Conservation (phyloP, 192 early-diverging fungal genomes). For the Rhizoclosmatium globosum region DNA sequence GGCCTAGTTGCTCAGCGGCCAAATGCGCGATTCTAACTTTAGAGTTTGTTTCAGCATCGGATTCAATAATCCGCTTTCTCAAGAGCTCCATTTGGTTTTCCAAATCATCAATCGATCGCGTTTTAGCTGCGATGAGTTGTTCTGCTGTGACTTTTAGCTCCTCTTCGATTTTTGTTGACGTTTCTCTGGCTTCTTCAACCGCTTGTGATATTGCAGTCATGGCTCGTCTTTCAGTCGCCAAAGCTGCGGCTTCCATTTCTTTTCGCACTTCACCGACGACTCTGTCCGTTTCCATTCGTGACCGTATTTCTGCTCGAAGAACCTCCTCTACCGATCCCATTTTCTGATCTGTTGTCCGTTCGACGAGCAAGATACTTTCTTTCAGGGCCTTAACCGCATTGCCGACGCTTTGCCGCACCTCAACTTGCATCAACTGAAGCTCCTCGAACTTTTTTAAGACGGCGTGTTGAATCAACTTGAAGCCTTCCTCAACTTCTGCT, state of each 20-base stretch:
- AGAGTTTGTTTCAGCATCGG: conserved; percentile 35
- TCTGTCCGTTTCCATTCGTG: conserved; percentile 44
- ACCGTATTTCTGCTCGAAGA: conserved; percentile 50
- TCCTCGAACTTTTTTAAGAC: conserved; percentile 41
- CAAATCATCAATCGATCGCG: conserved; percentile 46
- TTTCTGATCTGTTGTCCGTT: conserved; percentile 40
- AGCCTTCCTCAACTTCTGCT: conserved; percentile 41
- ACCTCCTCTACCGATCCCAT: conserved; percentile 47
- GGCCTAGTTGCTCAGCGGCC: conserved; percentile 28
- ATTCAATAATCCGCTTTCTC: conserved; percentile 43
- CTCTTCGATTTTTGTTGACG: conserved; percentile 17
- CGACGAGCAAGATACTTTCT: conserved; percentile 43
- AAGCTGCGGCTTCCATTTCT: background rate
- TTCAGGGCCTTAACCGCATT: conserved; percentile 44
- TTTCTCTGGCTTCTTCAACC: conserved; percentile 31
- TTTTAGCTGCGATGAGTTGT: conserved; percentile 43
- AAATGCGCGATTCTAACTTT: conserved; percentile 35
- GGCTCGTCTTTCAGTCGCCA: conserved; percentile 15
- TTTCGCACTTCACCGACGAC: conserved; percentile 6
- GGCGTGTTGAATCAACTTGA: conserved; percentile 37
- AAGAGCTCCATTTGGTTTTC: conserved; percentile 47
- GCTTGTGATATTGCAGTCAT: conserved; percentile 36
- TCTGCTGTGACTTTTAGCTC: conserved; percentile 43
- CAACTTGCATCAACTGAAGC: conserved; percentile 26
- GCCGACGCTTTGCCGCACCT: conserved; percentile 29